Evolutionary conservation across 345 rosid species (phyloP).

Genomic region (Turritis glabra): DNA sequence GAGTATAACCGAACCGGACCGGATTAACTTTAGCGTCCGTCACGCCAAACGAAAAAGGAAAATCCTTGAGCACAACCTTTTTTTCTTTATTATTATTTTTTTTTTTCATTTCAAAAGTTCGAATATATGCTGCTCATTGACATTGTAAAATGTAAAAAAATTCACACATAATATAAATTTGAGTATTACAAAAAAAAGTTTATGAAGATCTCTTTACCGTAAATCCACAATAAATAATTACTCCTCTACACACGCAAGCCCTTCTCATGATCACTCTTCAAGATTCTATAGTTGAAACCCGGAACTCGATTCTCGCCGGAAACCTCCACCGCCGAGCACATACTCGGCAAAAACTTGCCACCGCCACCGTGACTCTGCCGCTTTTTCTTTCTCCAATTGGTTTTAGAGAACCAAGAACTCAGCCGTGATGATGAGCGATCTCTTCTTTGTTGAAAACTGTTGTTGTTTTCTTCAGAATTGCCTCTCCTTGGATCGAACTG

Average conservation of each 20-base stretch:
- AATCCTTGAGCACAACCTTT: no score
- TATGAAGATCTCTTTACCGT: conserved; percentile 20
- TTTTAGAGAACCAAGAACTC: conserved; percentile 53
- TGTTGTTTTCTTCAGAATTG: neutral
- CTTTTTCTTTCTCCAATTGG: conserved; percentile 55
- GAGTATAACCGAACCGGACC: neutral
- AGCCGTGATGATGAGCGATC: conserved; percentile 45
- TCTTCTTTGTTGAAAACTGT: conserved; percentile 24
- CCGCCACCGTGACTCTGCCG: conserved; percentile 33
- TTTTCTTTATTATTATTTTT: neutral
- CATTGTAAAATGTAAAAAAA: conserved; percentile 1
- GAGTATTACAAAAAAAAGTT: neutral
- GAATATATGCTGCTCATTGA: conserved; percentile 20
- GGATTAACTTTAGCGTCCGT: neutral
- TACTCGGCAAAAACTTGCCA: conserved; percentile 47
- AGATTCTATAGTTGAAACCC: conserved; percentile 53
- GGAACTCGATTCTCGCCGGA: conserved; percentile 39
- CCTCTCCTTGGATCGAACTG: conserved; percentile 17
- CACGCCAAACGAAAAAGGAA: no score
- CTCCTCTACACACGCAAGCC: conserved; percentile 4
- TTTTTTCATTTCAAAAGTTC: neutral
- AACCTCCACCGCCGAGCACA: conserved; percentile 60
- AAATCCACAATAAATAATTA: neutral
- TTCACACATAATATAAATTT: neutral
- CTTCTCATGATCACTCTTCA: conserved; percentile 48